A percentile compares a stretch with the other conserved stretches of the same genome.
These are phyloP conservation scores for Agapanthus africanus DNA, from an alignment of 106 monocot genomes.

Conservation along the genomic window DNA sequence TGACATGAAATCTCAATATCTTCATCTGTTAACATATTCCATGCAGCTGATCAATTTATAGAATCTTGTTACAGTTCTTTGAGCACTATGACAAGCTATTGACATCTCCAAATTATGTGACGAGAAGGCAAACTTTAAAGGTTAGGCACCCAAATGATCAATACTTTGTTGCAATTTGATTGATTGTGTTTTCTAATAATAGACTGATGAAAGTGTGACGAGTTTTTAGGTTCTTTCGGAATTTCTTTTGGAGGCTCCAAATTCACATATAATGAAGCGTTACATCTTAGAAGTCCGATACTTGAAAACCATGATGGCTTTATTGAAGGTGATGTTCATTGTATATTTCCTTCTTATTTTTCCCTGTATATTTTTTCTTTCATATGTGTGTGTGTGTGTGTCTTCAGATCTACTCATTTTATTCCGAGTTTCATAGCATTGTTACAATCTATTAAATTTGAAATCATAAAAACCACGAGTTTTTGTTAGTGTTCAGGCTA, in stretches of 20 bases:
- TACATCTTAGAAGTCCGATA: slow-evolving; percentile 74
- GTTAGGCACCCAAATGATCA: slow-evolving; percentile 26
- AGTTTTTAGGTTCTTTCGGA: slow-evolving; percentile 80
- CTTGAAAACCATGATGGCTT: slow-evolving; percentile 61
- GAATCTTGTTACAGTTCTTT: slow-evolving; percentile 76
- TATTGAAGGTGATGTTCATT: slow-evolving; percentile 67
- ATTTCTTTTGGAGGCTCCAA: slow-evolving; percentile 88
- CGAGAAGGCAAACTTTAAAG: slow-evolving; percentile 95
- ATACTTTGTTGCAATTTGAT: neutral
- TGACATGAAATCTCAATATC: neutral
- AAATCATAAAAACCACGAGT: too few species aligned
- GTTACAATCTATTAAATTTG: too few species aligned
- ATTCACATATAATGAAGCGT: slow-evolving; percentile 88
- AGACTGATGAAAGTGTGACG: slow-evolving; percentile 1
- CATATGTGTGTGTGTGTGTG: too few species aligned
- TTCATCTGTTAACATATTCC: neutral
- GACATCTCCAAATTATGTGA: slow-evolving; percentile 82
- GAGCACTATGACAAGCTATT: slow-evolving; percentile 75
- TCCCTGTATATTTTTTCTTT: neutral
- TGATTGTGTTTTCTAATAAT: slow-evolving; percentile 1
- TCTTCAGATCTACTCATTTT: too few species aligned
- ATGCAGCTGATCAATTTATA: slow-evolving; percentile 14
- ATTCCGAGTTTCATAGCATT: too few species aligned
- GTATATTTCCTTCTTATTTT: neutral
- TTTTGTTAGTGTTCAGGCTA: too few species aligned